Evolutionary conservation across 108 stramenopile species (phyloP).

Genomic region (Thalassiosira profunda): DNA sequence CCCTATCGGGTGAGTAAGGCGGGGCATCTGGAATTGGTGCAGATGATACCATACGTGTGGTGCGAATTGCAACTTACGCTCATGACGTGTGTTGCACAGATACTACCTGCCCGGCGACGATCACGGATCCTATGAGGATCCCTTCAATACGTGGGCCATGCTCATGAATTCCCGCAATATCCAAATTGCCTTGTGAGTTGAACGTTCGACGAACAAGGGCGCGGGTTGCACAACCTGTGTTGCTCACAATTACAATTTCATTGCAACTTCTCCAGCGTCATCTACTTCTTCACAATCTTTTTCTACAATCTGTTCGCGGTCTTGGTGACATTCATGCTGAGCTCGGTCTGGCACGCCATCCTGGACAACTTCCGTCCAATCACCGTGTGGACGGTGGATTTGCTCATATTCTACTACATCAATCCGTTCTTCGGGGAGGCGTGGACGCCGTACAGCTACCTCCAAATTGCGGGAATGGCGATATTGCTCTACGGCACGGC

Average conservation of each 20-base stretch:
- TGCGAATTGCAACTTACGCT: too few relatives aligned
- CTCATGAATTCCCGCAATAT: conserved; percentile 66
- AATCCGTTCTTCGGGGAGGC: conserved; percentile 82
- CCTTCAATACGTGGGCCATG: conserved; percentile 85
- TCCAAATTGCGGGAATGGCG: conserved; percentile 91
- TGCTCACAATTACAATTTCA: too few relatives aligned
- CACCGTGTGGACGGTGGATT: conserved; percentile 84
- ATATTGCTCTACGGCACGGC: conserved; percentile 95
- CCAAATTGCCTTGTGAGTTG: conserved; percentile 69
- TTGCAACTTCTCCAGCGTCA: too few relatives aligned
- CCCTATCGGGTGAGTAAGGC: too few relatives aligned
- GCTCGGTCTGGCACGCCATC: conserved; percentile 97
- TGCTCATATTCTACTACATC: conserved; percentile 91
- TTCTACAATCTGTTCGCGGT: conserved; percentile 96
- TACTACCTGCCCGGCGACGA: conserved; percentile 85
- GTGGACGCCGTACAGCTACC: conserved; percentile 87
- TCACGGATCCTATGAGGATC: conserved; percentile 91
- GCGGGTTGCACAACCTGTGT: too few relatives aligned
- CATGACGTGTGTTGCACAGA: too few relatives aligned
- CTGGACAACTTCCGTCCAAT: conserved; percentile 97
- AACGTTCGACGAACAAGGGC: too few relatives aligned
- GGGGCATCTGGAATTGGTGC: too few relatives aligned
- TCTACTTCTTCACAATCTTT: conserved; percentile 93
- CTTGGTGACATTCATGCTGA: conserved; percentile 93
- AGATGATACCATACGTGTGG: too few relatives aligned